Evolutionary conservation across 495 filamentous ascomycete species (phyloP).

Genomic region (Mytilinidion resinicola): DNA sequence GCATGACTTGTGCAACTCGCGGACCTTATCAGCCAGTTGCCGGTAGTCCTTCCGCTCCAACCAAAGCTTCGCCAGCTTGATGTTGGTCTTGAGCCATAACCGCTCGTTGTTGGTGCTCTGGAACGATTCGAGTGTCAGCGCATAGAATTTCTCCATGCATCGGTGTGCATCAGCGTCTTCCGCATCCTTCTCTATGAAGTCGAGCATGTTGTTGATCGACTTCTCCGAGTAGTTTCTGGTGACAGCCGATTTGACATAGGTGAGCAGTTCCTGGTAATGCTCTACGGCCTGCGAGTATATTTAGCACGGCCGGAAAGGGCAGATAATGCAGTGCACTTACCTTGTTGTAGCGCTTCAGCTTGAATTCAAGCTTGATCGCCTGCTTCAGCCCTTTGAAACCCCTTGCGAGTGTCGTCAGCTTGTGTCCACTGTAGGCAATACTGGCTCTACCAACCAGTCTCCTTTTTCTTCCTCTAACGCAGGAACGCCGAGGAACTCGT

Average conservation of each 20-base stretch:
- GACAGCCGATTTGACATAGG: conserved; percentile 93
- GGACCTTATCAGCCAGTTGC: conserved; percentile 73
- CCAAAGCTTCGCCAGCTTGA: conserved; percentile 87
- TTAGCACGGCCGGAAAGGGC: conserved; percentile 19
- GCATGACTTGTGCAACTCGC: conserved; percentile 84
- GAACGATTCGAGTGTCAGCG: conserved; percentile 84
- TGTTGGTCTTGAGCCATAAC: conserved; percentile 96
- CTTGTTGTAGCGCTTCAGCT: conserved; percentile 74
- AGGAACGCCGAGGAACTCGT: conserved; percentile 84
- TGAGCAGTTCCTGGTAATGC: conserved; percentile 91
- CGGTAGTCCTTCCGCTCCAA: conserved; percentile 85
- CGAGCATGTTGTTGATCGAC: conserved; percentile 98
- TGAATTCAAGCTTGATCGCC: conserved; percentile 94
- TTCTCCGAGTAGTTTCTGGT: conserved; percentile 99
- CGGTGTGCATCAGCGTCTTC: conserved; percentile 70
- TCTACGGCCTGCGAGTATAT: conserved; percentile 66
- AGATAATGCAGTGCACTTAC: conserved; percentile 42
- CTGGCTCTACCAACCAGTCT: conserved; percentile 60
- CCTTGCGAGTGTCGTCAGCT: conserved; percentile 38
- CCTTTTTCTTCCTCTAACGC: conserved; percentile 82
- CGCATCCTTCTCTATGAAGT: conserved; percentile 91
- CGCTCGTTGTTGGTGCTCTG: conserved; percentile 97
- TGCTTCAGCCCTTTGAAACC: conserved; percentile 98
- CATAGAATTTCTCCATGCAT: conserved; percentile 96
- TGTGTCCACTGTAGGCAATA: neutral